A percentile compares a stretch with the other conserved stretches of the same genome.
phyloP scores from a whole-genome alignment of 2,329 filamentous ascomycete species.

The Fusarium nelsonii region DNA sequence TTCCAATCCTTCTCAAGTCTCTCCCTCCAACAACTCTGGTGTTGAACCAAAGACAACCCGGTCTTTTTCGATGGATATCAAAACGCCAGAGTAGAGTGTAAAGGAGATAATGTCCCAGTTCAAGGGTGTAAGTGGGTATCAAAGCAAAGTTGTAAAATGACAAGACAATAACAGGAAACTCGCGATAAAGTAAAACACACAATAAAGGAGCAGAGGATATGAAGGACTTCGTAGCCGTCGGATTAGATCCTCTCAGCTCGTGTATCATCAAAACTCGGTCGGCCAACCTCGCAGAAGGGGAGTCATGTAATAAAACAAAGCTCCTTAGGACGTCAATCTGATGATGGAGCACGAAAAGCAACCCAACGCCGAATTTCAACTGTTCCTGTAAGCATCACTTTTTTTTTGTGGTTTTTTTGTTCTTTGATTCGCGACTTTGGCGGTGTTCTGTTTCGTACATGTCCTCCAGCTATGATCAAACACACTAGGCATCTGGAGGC shows the following conservation, averaged over 20 bases:
- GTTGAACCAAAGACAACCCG: conserved; percentile 35
- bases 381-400: conserved; percentile 40
- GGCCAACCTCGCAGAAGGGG: conserved; percentile 67
- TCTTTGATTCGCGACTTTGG: conserved; percentile 42
- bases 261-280: conserved; percentile 59
- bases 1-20: conserved; percentile 38
- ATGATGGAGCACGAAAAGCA: conserved; percentile 60
- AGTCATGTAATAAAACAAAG: conserved; percentile 55
- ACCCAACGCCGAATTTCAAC: conserved; percentile 48
- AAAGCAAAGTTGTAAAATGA: conserved; percentile 44
- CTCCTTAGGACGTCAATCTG: conserved; percentile 66
- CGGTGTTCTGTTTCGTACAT: conserved; percentile 36
- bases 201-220: conserved; percentile 51
- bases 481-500: conserved; percentile 42
- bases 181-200: conserved; percentile 22
- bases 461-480: conserved; percentile 44
- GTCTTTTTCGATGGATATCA: conserved; percentile 26
- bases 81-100: conserved; percentile 44
- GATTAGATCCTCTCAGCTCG: conserved; percentile 57
- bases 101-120: conserved; percentile 37
- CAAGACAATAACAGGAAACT: conserved; percentile 37
- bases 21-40: conserved; percentile 22
- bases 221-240: conserved; percentile 40
- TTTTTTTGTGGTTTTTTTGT: conserved; percentile 40
- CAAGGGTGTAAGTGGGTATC: conserved; percentile 41